Evolutionary conservation across 164 flowering plant species (phyloP), one percentile per base, ranked within the genome.

Genomic region (Berberis vulgaris): DNA sequence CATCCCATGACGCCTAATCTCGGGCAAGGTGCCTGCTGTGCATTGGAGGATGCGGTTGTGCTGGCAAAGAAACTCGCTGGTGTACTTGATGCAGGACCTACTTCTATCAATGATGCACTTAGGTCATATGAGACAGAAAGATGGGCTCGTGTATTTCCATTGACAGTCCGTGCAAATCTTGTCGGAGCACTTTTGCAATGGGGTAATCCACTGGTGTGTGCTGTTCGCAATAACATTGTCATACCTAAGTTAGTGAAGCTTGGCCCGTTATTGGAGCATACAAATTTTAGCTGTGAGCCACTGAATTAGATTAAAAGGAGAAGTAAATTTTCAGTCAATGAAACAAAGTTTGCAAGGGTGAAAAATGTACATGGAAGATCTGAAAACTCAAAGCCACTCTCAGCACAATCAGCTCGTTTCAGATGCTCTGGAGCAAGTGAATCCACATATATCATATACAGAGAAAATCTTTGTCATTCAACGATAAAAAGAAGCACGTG

Each of bases 1-100:
- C 98, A 93, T 61, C 98, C 98, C 2, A 93, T 93, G 98, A 93
- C 98, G 41, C 98, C 97, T 42, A 93, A 93, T 73, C 88, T 90
- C 0, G 98, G 98, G 5, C 98, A 90, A 82, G 98, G 97, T 38
- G 98, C 87, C 38, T 90, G 98, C 60, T 86, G 96, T 74, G 97
- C 98, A 2, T 57, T 93, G 56, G 98, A 90, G 62, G 98, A 93
- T 76, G 77, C 98, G 2, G 79, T 90, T 3, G 81, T 84, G 55
- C 74, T 93, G 40, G 80, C 92, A n/a, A 79, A 70, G 66, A 84
- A 84, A 67, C 86, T 93, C 1, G 81, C 83, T 4, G 44, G 49
- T 38, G 87, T 87, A 8, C 67, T 84, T 41, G 69, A 78, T 11
- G 61, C 72, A n/a, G 71, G 68, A 54, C 54, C 72, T 9, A 40